Conservation (phyloP, 192 early-diverging fungal species). For the Coemansia sp. region DNA sequence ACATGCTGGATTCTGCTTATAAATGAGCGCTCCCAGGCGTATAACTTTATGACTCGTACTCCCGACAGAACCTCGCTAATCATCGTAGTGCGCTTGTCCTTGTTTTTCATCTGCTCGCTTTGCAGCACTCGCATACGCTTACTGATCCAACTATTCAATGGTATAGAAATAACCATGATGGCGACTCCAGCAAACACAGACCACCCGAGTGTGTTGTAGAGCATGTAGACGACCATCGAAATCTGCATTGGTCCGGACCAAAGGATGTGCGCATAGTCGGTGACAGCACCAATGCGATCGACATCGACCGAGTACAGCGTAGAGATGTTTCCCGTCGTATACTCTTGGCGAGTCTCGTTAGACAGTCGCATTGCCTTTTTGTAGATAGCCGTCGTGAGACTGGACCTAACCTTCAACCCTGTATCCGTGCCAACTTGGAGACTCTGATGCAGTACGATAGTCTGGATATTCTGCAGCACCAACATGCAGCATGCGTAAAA, state of each 20-base stretch:
- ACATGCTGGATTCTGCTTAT: conserved; percentile 64
- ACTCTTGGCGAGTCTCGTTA: conserved; percentile 74
- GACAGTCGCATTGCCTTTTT: conserved; percentile 82
- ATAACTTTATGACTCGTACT: conserved; percentile 95
- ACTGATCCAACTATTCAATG: conserved; percentile 72
- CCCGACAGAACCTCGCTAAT: conserved; percentile 90
- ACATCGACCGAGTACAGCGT: conserved; percentile 72
- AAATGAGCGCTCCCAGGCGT: conserved; percentile 92
- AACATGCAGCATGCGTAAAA: conserved; percentile 85
- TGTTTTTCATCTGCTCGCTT: conserved; percentile 85
- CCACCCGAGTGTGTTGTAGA: conserved; percentile 82
- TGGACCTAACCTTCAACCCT: conserved; percentile 73
- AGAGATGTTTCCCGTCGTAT: conserved; percentile 79
- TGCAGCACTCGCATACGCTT: conserved; percentile 68
- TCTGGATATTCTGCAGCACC: conserved; percentile 70
- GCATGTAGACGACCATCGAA: conserved; percentile 68
- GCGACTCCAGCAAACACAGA: conserved; percentile 85
- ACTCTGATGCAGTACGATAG: conserved; percentile 85
- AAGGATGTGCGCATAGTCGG: conserved; percentile 71
- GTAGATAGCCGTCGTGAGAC: conserved; percentile 82
- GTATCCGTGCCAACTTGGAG: conserved; percentile 77
- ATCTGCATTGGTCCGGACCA: conserved; percentile 87
- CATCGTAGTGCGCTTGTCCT: conserved; percentile 72
- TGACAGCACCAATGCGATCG: conserved; percentile 64
- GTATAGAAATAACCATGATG: conserved; percentile 81